Percentiles rank a stretch among this genome's conserved stretches.
Conservation (phyloP, 176 grass and related monocot species). For the Stipa capillata region DNA sequence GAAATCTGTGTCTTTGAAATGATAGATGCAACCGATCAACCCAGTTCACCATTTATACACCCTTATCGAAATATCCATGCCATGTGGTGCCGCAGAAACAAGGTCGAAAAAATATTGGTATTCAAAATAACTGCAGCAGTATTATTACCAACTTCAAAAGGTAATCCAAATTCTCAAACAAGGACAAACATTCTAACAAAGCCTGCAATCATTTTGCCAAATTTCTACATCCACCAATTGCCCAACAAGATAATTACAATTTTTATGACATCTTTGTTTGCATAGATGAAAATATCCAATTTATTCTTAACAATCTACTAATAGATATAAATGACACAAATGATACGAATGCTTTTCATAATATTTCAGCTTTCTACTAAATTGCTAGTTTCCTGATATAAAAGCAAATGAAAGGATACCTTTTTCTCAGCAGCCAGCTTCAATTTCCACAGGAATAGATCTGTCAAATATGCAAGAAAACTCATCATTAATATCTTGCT, state of each 20-base stretch:
- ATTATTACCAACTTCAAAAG: neutral
- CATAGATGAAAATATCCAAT: neutral
- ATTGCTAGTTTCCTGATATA: neutral
- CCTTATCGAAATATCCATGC: neutral
- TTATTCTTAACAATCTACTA: neutral
- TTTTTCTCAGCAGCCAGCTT: slow-evolving; percentile 72
- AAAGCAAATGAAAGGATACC: slow-evolving; percentile 26
- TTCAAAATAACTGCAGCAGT: neutral
- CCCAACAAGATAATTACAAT: neutral
- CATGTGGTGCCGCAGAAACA: neutral
- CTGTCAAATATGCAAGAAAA: slow-evolving; percentile 36
- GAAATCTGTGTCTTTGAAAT: neutral
- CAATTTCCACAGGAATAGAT: slow-evolving; percentile 60
- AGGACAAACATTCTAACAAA: neutral
- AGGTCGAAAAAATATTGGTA: neutral
- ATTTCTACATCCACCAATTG: neutral
- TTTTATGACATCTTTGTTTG: neutral
- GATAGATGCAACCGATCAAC: neutral
- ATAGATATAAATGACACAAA: neutral
- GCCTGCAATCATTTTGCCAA: neutral
- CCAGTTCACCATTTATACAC: neutral
- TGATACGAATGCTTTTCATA: neutral
- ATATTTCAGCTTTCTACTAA: neutral
- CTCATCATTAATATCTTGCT: slow-evolving; percentile 6
- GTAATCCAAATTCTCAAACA: neutral